phyloP scores from a whole-genome alignment of 2,329 filamentous ascomycete species.

The Calonectria montana region DNA sequence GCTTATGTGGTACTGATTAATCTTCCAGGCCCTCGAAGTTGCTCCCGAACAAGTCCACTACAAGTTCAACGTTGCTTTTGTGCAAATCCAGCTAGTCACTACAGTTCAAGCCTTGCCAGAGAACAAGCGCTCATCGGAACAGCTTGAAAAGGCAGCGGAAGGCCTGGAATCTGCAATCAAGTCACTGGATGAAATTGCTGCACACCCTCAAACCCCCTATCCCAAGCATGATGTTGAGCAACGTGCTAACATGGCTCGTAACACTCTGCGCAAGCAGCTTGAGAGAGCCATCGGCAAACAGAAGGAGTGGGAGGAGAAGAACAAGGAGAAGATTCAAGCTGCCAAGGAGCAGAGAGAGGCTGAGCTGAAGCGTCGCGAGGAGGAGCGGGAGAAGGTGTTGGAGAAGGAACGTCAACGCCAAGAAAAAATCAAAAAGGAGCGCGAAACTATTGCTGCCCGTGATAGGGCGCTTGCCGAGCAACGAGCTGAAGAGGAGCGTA shows the following conservation, averaged over 20 bases:
- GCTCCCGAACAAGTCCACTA: constrained; percentile 89
- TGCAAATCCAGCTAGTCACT: constrained; percentile 93
- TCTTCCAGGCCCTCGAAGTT: constrained; percentile 75
- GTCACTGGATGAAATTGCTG: constrained; percentile 71
- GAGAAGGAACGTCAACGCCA: constrained; percentile 79
- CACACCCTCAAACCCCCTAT: constrained; percentile 80
- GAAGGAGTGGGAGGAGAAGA: constrained; percentile 91
- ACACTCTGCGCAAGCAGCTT: constrained; percentile 93
- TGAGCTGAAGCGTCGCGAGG: constrained; percentile 82
- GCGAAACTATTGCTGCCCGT: constrained; percentile 81
- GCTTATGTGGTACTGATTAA: constrained; percentile 24
- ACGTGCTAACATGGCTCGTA: constrained; percentile 95
- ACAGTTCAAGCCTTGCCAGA: constrained; percentile 81
- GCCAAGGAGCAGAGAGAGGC: constrained; percentile 84
- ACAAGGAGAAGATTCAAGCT: constrained; percentile 86
- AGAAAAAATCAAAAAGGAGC: constrained; percentile 86
- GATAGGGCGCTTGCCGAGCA: constrained; percentile 79
- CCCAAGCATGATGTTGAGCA: constrained; percentile 91
- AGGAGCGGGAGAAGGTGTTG: constrained; percentile 74
- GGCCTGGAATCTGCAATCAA: constrained; percentile 90
- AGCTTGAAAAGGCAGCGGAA: constrained; percentile 82
- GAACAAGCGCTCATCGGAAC: constrained; percentile 79
- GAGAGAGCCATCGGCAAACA: constrained; percentile 87
- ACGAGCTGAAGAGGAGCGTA: constrained; percentile 55
- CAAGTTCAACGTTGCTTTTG: constrained; percentile 98